Evolutionary conservation across 495 filamentous ascomycete species (phyloP).

Genomic region (Talaromyces wortmannii): DNA sequence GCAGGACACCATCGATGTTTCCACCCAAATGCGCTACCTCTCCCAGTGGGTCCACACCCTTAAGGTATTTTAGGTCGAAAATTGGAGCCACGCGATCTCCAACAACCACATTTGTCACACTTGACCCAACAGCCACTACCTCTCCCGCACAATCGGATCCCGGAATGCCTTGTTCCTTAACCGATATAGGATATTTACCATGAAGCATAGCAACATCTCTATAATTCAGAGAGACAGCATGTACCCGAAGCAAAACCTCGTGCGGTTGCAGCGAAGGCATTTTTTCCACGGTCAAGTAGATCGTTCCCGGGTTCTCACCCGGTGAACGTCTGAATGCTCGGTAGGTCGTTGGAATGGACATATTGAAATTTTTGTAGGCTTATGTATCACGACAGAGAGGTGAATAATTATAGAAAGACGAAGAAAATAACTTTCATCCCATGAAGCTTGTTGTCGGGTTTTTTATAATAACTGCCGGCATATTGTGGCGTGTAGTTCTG

Average conservation of each 20-base stretch:
- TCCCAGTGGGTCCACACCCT: background rate
- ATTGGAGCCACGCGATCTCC: constrained; percentile 20
- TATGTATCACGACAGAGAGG: no score
- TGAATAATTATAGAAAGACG: no score
- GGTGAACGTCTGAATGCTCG: background rate
- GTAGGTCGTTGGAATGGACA: background rate
- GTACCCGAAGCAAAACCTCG: constrained; percentile 11
- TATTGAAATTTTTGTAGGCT: no score
- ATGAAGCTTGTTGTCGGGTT: no score
- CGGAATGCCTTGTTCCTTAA: constrained; percentile 13
- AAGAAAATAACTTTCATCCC: no score
- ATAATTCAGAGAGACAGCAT: constrained; percentile 17
- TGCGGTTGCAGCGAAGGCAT: background rate
- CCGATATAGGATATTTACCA: constrained; percentile 17
- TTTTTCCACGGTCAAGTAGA: background rate
- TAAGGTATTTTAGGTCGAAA: constrained; percentile 10
- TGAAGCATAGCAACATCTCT: constrained; percentile 22
- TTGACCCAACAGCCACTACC: constrained; percentile 11
- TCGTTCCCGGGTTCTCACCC: background rate
- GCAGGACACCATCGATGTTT: constrained; percentile 18
- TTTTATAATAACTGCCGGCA: no score
- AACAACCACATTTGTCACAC: constrained; percentile 15
- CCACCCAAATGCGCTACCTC: constrained; percentile 7
- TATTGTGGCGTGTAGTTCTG: no score
- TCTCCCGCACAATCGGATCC: constrained; percentile 16